Evolutionary conservation across 306 rosid species (phyloP), one percentile per base, ranked within the genome.

Genomic region (Begonia loranthoides): DNA sequence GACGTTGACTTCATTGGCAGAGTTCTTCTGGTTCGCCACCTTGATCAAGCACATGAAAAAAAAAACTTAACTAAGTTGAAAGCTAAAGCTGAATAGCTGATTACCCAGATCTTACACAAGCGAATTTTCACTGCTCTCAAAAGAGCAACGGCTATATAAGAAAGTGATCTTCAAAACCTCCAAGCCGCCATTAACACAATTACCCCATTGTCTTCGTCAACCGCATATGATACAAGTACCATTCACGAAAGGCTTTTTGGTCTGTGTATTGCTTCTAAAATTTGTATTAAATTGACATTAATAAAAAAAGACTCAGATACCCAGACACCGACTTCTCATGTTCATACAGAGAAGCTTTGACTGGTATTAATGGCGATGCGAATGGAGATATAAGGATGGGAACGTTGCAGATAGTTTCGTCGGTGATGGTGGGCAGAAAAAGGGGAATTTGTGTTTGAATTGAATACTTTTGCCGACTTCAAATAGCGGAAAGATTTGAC

Each of bases 1-100:
- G 47, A 43, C 3, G 1, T 12, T 43, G 13, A 10, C 47, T 13
- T 52, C 21, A 15, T 36, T 50, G n/a, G 57, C 65, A 48, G 64
- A 58, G 21, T 55, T 45, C 50, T 64, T 14, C 63, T 65, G 76
- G 70, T 74, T 57, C 76, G 80, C 80, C 80, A 74, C 80, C 58
- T 70, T 74, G 36, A 70, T 48, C 10, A 40, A 13, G 64, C 64
- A 74, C 76, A 62, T 66, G 76, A 54, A 62, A 66, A 40, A 22
- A 13, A 5, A 19, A n/a, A n/a, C 55, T 1, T 10, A 8, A 12
- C 15, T 1, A 5, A 22, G 12, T 5, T 5, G 41, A 12, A 0
- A 52, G 7, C 22, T 15, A 0, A 49, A 38, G 50, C 39, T 15
- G 64, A 15, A 0, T 41, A 38, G 50, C 39, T 15, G 64, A 28